Conservation (phyloP, 768 basidiomycete genomes). For the button mushroom (Agaricus bisporus) region DNA sequence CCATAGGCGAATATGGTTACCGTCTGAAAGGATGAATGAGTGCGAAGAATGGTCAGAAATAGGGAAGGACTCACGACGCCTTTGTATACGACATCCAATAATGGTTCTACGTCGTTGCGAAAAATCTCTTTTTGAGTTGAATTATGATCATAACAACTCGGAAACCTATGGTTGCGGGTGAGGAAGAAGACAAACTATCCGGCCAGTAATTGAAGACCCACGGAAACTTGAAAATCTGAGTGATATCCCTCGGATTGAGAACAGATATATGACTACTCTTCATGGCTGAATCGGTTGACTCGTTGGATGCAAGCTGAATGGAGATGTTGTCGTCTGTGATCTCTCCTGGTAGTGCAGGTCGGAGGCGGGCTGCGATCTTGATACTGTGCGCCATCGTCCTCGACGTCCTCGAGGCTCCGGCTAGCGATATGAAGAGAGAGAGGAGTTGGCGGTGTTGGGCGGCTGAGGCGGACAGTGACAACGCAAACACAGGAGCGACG, state of each 20-base stretch:
- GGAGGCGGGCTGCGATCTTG: conserved; percentile 66
- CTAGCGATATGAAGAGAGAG: too few species aligned
- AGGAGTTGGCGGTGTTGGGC: neutral
- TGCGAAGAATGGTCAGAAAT: neutral
- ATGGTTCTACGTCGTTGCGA: conserved; percentile 63
- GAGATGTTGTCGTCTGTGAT: conserved; percentile 55
- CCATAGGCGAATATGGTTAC: conserved; percentile 89
- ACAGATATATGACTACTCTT: conserved; percentile 50
- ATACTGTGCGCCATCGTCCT: conserved; percentile 40
- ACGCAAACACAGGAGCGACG: neutral
- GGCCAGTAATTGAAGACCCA: conserved; percentile 25
- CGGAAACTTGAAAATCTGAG: conserved; percentile 77
- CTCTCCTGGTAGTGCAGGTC: conserved; percentile 59
- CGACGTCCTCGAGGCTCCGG: neutral
- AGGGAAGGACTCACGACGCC: conserved; percentile 53
- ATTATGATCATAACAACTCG: conserved; percentile 67
- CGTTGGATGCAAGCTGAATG: conserved; percentile 37
- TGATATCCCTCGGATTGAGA: conserved; percentile 61
- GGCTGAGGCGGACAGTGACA: neutral
- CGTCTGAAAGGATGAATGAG: conserved; percentile 39
- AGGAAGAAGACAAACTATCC: neutral
- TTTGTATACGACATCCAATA: conserved; percentile 71
- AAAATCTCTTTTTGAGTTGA: conserved; percentile 79
- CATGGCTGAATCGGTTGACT: conserved; percentile 21
- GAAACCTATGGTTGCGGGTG: conserved; percentile 38